Percentiles rank a stretch among this genome's conserved stretches.
Conservation (phyloP, 352 stramenopile genomes). For the Phytophthora tentaculata region DNA sequence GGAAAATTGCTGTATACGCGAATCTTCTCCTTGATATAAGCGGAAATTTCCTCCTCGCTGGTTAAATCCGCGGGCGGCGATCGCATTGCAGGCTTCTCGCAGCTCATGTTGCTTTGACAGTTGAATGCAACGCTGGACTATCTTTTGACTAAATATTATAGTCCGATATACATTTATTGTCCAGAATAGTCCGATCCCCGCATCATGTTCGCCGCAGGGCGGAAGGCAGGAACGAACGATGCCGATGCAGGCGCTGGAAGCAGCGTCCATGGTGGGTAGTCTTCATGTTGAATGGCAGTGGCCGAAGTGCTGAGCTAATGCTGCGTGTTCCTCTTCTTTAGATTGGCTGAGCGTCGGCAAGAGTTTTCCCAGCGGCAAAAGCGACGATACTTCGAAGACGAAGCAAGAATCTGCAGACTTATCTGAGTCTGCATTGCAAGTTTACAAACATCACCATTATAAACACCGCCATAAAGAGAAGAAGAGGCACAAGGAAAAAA, state of each 20-base stretch:
- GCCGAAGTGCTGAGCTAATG: neutral
- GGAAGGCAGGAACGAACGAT: slow-evolving; percentile 12
- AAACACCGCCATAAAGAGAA: slow-evolving; percentile 35
- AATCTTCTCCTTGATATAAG: slow-evolving; percentile 74
- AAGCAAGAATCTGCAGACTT: slow-evolving; percentile 8
- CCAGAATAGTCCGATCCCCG: neutral
- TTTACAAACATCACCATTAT: slow-evolving; percentile 37
- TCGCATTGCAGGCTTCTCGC: slow-evolving; percentile 20
- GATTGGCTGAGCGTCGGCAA: slow-evolving; percentile 56
- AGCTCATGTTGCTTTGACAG: slow-evolving; percentile 25
- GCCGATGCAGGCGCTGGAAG: slow-evolving; percentile 2
- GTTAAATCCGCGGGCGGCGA: slow-evolving; percentile 43
- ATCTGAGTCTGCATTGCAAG: slow-evolving; percentile 28
- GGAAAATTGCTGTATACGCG: slow-evolving; percentile 70
- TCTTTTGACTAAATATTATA: slow-evolving; percentile 2
- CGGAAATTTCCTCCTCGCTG: slow-evolving; percentile 58
- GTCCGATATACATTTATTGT: slow-evolving; percentile 6
- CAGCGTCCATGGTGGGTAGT: neutral
- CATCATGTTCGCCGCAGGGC: slow-evolving; percentile 43
- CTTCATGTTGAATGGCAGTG: neutral
- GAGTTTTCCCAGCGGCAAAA: slow-evolving; percentile 29
- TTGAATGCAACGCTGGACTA: slow-evolving; percentile 14
- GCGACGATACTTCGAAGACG: slow-evolving; percentile 4
- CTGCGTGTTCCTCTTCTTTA: slow-evolving; percentile 17
- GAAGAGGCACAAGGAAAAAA: slow-evolving; percentile 30